A percentile compares a stretch with the other conserved stretches of the same genome.
phyloP scores from a whole-genome alignment of 2,329 filamentous ascomycete species.

The Fusarium udum region DNA sequence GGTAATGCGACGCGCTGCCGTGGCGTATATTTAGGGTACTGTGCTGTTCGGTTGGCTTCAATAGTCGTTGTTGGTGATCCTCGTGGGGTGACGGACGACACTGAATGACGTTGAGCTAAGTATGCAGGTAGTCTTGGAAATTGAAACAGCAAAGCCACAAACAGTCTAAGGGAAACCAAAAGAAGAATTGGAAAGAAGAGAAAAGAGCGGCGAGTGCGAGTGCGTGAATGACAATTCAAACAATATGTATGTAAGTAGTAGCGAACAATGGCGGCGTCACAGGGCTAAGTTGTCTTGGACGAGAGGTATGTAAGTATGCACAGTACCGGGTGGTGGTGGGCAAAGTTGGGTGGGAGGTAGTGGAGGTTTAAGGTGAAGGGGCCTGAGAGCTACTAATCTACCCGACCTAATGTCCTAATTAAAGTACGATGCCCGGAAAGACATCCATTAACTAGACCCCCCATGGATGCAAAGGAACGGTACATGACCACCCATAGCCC shows the following conservation, averaged over 20 bases:
- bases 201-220: constrained; percentile 4
- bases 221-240: constrained; percentile 13
- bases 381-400: background rate
- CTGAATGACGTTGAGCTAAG: constrained; percentile 19
- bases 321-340: constrained; percentile 5
- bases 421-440: background rate
- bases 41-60: background rate
- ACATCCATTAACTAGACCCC: background rate
- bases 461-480: constrained; percentile 7
- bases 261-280: constrained; percentile 14
- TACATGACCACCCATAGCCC: constrained; percentile 12
- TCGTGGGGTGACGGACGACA: constrained; percentile 34
- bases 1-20: constrained; percentile 9
- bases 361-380: constrained; percentile 27
- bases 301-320: constrained; percentile 10
- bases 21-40: constrained; percentile 12
- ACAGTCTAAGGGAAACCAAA: background rate
- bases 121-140: background rate
- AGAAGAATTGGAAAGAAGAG: background rate
- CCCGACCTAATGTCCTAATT: background rate
- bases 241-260: constrained; percentile 14
- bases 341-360: constrained; percentile 19
- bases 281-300: constrained; percentile 15
- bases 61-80: constrained; percentile 30
- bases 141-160: background rate